Conservation (phyloP, 2,329 filamentous ascomycete genomes). For the Pyrenochaeta sp. region DNA sequence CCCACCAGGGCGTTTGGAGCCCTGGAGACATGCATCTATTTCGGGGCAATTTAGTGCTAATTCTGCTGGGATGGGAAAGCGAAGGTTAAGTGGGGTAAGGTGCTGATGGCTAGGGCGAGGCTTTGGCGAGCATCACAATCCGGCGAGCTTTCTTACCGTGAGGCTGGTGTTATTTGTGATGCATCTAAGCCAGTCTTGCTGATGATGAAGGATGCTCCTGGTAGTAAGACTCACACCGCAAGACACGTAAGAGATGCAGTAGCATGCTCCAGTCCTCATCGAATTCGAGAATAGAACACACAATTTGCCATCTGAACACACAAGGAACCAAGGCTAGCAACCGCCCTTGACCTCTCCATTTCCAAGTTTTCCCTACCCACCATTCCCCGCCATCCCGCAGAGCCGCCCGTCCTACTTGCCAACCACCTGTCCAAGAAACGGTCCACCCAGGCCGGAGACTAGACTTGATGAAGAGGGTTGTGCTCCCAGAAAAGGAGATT, state of each 20-base stretch:
- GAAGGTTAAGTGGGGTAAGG: not conserved
- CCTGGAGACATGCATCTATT: not conserved
- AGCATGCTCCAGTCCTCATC: not conserved
- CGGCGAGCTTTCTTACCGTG: not conserved
- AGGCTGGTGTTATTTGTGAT: not conserved
- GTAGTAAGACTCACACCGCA: not conserved
- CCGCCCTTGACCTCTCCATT: slow-evolving; percentile 1
- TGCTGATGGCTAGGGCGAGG: not conserved
- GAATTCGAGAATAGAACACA: not conserved
- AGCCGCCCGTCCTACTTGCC: slow-evolving; percentile 37
- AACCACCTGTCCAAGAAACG: slow-evolving; percentile 11
- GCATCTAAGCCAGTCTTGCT: not conserved
- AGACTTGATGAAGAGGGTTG: slow-evolving; percentile 4
- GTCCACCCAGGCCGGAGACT: not conserved
- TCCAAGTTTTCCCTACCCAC: not conserved
- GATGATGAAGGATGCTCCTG: not conserved
- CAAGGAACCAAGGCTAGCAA: slow-evolving; percentile 9
- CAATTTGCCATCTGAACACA: not conserved
- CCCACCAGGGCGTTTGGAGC: not conserved
- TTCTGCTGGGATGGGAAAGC: not conserved
- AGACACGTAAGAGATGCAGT: slow-evolving; percentile 8
- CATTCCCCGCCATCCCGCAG: slow-evolving; percentile 30
- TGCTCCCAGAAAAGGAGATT: not conserved
- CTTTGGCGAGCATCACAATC: too few relatives aligned
- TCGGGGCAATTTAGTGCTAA: not conserved